These are phyloP conservation scores for Citeromyces matritensis DNA, from an alignment of 805 yeast genomes.

Conservation along the genomic window DNA sequence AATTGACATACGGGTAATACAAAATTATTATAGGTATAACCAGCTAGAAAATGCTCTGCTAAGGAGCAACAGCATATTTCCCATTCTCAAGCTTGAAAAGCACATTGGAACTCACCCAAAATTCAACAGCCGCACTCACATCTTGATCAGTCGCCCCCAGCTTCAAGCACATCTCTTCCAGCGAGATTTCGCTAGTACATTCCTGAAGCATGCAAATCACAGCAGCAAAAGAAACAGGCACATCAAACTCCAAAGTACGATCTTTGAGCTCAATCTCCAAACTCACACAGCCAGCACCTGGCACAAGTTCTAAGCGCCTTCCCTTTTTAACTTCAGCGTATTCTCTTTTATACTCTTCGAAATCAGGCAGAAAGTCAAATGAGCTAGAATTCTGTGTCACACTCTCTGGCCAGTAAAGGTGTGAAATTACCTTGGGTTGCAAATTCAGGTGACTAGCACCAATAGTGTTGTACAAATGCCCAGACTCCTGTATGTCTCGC, in stretches of 20 bases:
- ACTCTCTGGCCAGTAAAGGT: conserved; percentile 69
- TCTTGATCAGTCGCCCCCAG: conserved; percentile 26
- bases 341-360: conserved; percentile 23
- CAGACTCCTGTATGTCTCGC: conserved; percentile 36
- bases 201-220: conserved; percentile 20
- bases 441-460: conserved; percentile 12
- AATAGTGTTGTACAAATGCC: too few relatives aligned
- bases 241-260: conserved; percentile 21
- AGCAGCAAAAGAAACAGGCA: conserved; percentile 57
- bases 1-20: too few relatives aligned
- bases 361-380: conserved; percentile 6
- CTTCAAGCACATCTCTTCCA: conserved; percentile 16
- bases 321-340: conserved; percentile 37
- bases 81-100: conserved; percentile 22
- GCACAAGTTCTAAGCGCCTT: conserved; percentile 39
- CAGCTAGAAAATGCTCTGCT: too few relatives aligned
- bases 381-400: conserved; percentile 5
- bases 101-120: conserved; percentile 53
- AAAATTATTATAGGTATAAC: too few relatives aligned
- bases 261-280: conserved; percentile 43
- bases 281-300: conserved; percentile 46
- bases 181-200: conserved; percentile 9
- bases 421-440: conserved; percentile 54
- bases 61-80: conserved; percentile 21
- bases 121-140: conserved; percentile 25